phyloP scores from a whole-genome alignment of 495 filamentous ascomycete genomes.

The Cercophora sp. region DNA sequence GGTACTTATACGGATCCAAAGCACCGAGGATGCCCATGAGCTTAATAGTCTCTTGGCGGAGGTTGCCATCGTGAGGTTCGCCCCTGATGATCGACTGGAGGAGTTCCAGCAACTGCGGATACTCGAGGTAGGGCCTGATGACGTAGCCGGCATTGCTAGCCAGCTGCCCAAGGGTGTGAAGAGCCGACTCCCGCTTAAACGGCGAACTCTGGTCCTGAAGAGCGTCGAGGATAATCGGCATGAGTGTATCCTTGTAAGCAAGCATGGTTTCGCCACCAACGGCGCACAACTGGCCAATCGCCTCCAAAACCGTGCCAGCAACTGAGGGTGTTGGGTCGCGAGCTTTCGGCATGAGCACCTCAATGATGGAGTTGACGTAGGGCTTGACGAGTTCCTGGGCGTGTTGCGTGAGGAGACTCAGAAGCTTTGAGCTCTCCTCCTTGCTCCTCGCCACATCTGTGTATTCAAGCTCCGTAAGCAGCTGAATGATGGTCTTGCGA shows the following conservation, averaged over 20 bases:
- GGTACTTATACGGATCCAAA: constrained; percentile 92
- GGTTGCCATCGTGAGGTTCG: constrained; percentile 69
- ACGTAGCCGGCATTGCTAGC: constrained; percentile 96
- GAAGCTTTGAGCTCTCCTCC: constrained; percentile 89
- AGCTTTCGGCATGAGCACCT: constrained; percentile 83
- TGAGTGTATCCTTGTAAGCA: constrained; percentile 78
- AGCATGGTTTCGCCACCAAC: constrained; percentile 91
- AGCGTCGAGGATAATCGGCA: constrained; percentile 90
- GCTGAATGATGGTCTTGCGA: constrained; percentile 89
- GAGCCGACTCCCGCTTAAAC: constrained; percentile 81
- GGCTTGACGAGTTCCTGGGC: constrained; percentile 87
- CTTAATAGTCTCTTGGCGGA: constrained; percentile 92
- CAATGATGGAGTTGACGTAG: constrained; percentile 92
- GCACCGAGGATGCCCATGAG: constrained; percentile 95
- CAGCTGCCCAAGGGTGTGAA: constrained; percentile 86
- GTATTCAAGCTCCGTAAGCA: constrained; percentile 91
- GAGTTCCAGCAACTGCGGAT: constrained; percentile 86
- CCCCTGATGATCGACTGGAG: constrained; percentile 90
- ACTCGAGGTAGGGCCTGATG: constrained; percentile 91
- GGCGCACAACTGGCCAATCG: constrained; percentile 86
- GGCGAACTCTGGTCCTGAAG: constrained; percentile 89
- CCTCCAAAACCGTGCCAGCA: constrained; percentile 86
- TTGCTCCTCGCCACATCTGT: constrained; percentile 91
- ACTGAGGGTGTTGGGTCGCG: constrained; percentile 78
- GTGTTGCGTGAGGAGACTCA: constrained; percentile 86